Percentiles rank a stretch among this genome's conserved stretches.
Conservation (phyloP, 179 eudicot genomes). For the Actinidia arguta region DNA sequence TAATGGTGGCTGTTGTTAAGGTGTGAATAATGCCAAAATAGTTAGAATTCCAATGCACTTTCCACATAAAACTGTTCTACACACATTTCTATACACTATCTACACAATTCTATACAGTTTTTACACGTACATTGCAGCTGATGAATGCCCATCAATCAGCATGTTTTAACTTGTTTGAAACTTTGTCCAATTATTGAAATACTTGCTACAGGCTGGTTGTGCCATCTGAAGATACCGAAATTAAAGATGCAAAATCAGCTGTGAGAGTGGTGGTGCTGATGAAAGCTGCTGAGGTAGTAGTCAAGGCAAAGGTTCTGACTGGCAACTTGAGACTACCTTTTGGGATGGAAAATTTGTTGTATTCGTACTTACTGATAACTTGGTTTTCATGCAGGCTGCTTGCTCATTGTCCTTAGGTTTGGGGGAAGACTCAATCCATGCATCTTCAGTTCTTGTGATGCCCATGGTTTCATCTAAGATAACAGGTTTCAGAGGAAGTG, state of each 20-base stretch:
- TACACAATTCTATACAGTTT: too few species aligned
- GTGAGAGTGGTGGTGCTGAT: slow-evolving; percentile 40
- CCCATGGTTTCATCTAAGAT: slow-evolving; percentile 95
- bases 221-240: slow-evolving; percentile 69
- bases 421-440: slow-evolving; percentile 84
- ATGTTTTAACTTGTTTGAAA: too few species aligned
- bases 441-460: slow-evolving; percentile 92
- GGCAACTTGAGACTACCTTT: not conserved
- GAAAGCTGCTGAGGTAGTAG: slow-evolving; percentile 60
- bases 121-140: too few species aligned
- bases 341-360: slow-evolving; percentile 16
- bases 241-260: slow-evolving; percentile 60
- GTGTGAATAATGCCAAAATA: too few species aligned
- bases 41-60: too few species aligned
- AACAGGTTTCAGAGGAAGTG: slow-evolving; percentile 87
- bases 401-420: slow-evolving; percentile 77
- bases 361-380: not conserved
- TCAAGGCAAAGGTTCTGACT: slow-evolving; percentile 75
- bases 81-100: too few species aligned
- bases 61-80: too few species aligned
- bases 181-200: not conserved
- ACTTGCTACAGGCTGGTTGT: slow-evolving; percentile 50
- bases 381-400: slow-evolving; percentile 57
- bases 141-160: too few species aligned
- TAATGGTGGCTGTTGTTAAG: too few species aligned